Conservation (phyloP, 805 yeast species). For the Starmera dryadoides region DNA sequence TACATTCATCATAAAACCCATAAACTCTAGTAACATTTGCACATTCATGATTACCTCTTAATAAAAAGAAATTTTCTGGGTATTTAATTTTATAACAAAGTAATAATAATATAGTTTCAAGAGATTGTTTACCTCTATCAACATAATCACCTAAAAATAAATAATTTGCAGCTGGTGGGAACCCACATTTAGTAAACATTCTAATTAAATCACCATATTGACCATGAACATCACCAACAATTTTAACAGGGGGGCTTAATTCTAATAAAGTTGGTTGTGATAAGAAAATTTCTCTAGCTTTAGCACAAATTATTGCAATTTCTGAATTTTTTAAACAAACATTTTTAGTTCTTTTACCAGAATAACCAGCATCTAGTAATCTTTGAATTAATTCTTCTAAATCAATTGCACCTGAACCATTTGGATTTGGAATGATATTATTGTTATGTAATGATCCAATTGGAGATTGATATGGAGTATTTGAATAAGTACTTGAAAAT, state of each 20-base stretch:
- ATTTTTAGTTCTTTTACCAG: constrained; percentile 86
- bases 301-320: constrained; percentile 77
- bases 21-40: constrained; percentile 96
- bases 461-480: constrained; percentile 19
- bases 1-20: constrained; percentile 98
- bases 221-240: constrained; percentile 98
- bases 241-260: constrained; percentile 78
- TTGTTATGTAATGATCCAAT: constrained; percentile 16
- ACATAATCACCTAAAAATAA: constrained; percentile 95
- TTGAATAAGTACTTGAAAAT: constrained; percentile 16
- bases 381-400: constrained; percentile 88
- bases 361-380: constrained; percentile 90
- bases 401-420: constrained; percentile 30
- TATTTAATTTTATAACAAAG: constrained; percentile 96
- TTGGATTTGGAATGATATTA: constrained; percentile 12
- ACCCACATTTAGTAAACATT: constrained; percentile 95
- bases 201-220: constrained; percentile 95
- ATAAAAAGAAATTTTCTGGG: constrained; percentile 94
- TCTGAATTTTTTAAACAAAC: constrained; percentile 88
- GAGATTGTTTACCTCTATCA: constrained; percentile 96
- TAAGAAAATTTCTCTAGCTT: constrained; percentile 83
- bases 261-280: constrained; percentile 89
- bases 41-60: constrained; percentile 98
- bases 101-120: constrained; percentile 90
- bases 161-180: constrained; percentile 98